Conservation (phyloP, 495 filamentous ascomycete genomes). For the Podospora fimiseda region DNA sequence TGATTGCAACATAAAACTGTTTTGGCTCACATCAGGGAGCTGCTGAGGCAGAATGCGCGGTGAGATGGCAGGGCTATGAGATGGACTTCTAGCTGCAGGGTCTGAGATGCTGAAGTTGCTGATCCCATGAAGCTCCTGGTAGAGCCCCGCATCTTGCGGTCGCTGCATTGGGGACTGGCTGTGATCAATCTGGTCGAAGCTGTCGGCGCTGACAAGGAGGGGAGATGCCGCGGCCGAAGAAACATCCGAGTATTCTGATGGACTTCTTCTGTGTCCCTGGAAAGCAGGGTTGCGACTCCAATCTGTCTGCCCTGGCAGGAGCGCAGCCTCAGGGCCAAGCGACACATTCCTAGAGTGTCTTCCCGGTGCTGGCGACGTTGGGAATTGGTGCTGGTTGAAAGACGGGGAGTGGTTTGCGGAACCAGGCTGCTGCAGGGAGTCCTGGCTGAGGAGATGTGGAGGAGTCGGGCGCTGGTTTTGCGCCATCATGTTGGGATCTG, state of each 20-base stretch:
- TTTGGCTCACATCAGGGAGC: slow-evolving; percentile 44
- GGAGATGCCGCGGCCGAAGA: slow-evolving; percentile 80
- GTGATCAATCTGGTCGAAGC: slow-evolving; percentile 66
- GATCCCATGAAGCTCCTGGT: slow-evolving; percentile 71
- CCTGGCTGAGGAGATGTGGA: slow-evolving; percentile 62
- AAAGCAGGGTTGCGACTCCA: slow-evolving; percentile 69
- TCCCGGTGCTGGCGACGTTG: slow-evolving; percentile 46
- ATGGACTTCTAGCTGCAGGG: slow-evolving; percentile 61
- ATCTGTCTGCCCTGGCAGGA: slow-evolving; percentile 58
- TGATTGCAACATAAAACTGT: slow-evolving; percentile 45
- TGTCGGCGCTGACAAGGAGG: slow-evolving; percentile 69
- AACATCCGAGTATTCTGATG: slow-evolving; percentile 84
- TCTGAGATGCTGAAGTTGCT: slow-evolving; percentile 80
- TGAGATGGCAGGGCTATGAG: slow-evolving; percentile 78
- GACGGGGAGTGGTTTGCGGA: slow-evolving; percentile 52
- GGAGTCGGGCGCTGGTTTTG: slow-evolving; percentile 58
- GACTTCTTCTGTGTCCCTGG: slow-evolving; percentile 68
- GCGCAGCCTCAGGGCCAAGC: slow-evolving; percentile 70
- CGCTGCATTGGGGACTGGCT: slow-evolving; percentile 74
- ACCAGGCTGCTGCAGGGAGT: slow-evolving; percentile 44
- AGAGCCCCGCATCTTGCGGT: slow-evolving; percentile 64
- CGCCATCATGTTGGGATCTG: slow-evolving; percentile 61
- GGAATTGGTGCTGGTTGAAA: slow-evolving; percentile 52
- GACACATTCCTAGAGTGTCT: slow-evolving; percentile 73
- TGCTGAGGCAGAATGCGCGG: slow-evolving; percentile 76